A percentile compares a stretch with the other conserved stretches of the same genome.
These are phyloP conservation scores for Tylopilus felleus DNA, from an alignment of 768 basidiomycete species.

Conservation along the genomic window DNA sequence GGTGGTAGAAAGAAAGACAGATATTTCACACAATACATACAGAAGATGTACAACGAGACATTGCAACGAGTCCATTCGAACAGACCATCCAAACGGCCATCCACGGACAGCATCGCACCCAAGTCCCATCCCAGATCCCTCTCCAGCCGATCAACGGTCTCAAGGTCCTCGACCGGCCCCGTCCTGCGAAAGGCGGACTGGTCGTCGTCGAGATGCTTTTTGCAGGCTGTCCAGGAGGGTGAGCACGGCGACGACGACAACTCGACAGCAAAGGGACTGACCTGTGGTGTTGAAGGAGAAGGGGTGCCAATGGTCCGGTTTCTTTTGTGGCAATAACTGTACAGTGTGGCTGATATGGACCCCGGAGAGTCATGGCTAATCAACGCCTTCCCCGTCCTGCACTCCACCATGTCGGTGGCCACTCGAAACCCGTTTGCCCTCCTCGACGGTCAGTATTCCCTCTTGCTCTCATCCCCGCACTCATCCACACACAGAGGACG, in stretches of 20 bases:
- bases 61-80: constrained; percentile 55
- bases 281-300: constrained; percentile 43
- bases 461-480: background rate
- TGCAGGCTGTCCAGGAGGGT: constrained; percentile 43
- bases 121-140: constrained; percentile 70
- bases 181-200: constrained; percentile 63
- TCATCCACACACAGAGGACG: constrained; percentile 38
- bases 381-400: background rate
- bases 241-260: background rate
- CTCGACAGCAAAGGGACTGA: constrained; percentile 15
- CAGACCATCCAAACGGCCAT: constrained; percentile 26
- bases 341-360: constrained; percentile 46
- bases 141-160: constrained; percentile 89
- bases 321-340: constrained; percentile 36
- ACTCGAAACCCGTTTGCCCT: constrained; percentile 83
- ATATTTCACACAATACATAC: constrained; percentile 2
- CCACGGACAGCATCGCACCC: constrained; percentile 75
- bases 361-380: constrained; percentile 32
- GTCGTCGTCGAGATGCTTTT: constrained; percentile 91
- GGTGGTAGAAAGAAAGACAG: background rate
- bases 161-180: constrained; percentile 79
- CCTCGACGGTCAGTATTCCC: constrained; percentile 60
- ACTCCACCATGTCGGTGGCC: constrained; percentile 77
- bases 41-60: constrained; percentile 80
- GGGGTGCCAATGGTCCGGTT: background rate